Percentiles rank a stretch among this genome's conserved stretches.
Conservation (phyloP, 1,284 basidiomycete genomes). For the Phellinidium pouzarii region DNA sequence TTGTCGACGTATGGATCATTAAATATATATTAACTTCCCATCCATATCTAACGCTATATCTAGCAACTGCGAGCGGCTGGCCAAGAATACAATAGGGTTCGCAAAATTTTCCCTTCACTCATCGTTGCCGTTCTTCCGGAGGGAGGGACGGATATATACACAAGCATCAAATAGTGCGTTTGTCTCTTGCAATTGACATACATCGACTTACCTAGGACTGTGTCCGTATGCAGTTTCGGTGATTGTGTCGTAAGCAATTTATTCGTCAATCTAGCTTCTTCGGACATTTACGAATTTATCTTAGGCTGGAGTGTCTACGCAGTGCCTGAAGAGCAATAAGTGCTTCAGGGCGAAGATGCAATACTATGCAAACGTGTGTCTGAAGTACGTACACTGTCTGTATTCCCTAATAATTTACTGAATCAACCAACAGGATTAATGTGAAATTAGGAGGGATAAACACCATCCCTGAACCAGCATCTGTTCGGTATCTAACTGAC, state of each 20-base stretch:
- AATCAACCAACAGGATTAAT: constrained; percentile 49
- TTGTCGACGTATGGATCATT: constrained; percentile 37
- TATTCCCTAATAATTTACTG: background rate
- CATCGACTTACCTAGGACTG: constrained; percentile 4
- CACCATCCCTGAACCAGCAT: constrained; percentile 57
- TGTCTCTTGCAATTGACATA: background rate
- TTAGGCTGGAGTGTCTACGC: constrained; percentile 64
- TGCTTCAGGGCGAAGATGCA: constrained; percentile 59
- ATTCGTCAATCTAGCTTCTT: background rate
- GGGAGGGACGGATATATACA: constrained; percentile 65
- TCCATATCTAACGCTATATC: background rate
- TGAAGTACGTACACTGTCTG: constrained; percentile 49
- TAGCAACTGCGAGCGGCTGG: constrained; percentile 48
- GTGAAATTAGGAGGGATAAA: constrained; percentile 79
- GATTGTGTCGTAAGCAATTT: constrained; percentile 48
- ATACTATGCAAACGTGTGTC: constrained; percentile 70
- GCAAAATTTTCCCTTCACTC: constrained; percentile 41
- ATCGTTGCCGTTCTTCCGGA: constrained; percentile 70
- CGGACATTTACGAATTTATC: constrained; percentile 12
- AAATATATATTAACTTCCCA: background rate
- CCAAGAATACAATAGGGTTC: constrained; percentile 33
- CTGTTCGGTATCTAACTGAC: constrained; percentile 56
- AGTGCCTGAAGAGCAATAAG: constrained; percentile 62
- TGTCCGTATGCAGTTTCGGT: constrained; percentile 46
- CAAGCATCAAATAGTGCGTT: constrained; percentile 61